A percentile compares a stretch with the other conserved stretches of the same genome.
phyloP scores from a whole-genome alignment of 441 rosid species.

The Kokia cookei region DNA sequence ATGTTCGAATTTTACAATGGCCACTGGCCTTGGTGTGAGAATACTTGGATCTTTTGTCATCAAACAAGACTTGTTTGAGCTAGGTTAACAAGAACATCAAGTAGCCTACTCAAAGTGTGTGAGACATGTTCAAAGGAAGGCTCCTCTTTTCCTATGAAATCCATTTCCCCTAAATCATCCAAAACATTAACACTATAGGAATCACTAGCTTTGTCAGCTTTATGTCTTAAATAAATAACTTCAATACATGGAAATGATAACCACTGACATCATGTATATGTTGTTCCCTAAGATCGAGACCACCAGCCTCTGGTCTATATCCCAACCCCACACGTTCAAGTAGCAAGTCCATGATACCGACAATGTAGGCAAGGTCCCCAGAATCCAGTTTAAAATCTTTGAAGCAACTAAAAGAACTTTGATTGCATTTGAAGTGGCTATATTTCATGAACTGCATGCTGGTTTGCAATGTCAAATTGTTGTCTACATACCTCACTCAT shows the following conservation, averaged over 20 bases:
- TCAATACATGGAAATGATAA: constrained; percentile 90
- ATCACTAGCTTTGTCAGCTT: constrained; percentile 21
- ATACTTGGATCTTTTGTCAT: constrained; percentile 55
- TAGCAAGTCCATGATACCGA: constrained; percentile 97
- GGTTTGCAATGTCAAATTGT: no score
- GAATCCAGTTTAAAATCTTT: constrained; percentile 88
- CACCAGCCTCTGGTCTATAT: constrained; percentile 91
- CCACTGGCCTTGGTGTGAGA: constrained; percentile 37
- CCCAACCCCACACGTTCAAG: constrained; percentile 97
- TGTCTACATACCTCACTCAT: no score
- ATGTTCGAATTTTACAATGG: background rate
- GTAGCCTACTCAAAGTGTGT: constrained; percentile 90
- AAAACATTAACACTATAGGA: constrained; percentile 29
- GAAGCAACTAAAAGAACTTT: constrained; percentile 86
- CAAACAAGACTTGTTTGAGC: constrained; percentile 88
- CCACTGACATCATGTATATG: constrained; percentile 99
- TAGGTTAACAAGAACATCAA: constrained; percentile 95
- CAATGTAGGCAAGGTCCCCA: constrained; percentile 94
- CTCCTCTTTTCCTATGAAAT: constrained; percentile 38
- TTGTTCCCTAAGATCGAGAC: constrained; percentile 92
- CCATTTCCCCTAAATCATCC: constrained; percentile 22
- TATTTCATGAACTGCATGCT: no score
- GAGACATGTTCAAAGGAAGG: constrained; percentile 45
- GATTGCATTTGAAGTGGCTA: no score
- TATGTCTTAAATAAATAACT: constrained; percentile 26